Conservation (phyloP, 176 grass and related monocot species). For the Phragmites australis region DNA sequence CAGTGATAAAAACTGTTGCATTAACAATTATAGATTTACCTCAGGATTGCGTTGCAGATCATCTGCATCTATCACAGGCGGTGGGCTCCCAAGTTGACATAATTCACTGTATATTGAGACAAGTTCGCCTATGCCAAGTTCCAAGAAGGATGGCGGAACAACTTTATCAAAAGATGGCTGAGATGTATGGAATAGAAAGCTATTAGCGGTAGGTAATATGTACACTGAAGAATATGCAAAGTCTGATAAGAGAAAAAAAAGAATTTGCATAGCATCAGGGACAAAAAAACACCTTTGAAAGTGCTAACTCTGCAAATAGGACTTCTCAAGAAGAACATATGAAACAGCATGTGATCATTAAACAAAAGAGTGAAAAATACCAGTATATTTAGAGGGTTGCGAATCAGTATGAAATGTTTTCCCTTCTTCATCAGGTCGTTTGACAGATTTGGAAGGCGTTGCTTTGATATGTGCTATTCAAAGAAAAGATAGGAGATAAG, state of each 20-base stretch:
- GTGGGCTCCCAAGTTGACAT: conserved; percentile 65
- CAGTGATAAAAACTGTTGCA: conserved; percentile 14
- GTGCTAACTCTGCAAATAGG: background rate
- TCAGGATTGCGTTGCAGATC: conserved; percentile 78
- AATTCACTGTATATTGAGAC: conserved; percentile 89
- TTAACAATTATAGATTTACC: conserved; percentile 49
- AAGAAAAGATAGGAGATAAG: conserved; percentile 13
- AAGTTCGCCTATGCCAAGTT: conserved; percentile 85
- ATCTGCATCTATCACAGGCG: conserved; percentile 94
- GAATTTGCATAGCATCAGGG: background rate
- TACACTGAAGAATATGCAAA: background rate
- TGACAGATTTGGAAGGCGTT: conserved; percentile 66
- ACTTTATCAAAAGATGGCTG: conserved; percentile 95
- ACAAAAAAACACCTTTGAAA: background rate
- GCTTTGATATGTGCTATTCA: conserved; percentile 90
- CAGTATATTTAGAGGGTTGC: conserved; percentile 84
- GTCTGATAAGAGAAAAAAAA: conserved; percentile 15
- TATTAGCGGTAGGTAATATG: conserved; percentile 24
- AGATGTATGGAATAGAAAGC: conserved; percentile 24
- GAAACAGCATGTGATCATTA: background rate
- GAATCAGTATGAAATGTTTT: conserved; percentile 97
- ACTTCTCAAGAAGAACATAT: background rate
- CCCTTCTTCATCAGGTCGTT: conserved; percentile 84
- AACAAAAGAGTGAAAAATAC: conserved; percentile 47
- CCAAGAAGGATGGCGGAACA: conserved; percentile 75